Evolutionary conservation across 1,139 yeast species (phyloP).

Genomic region (Yamadazyma triangularis): DNA sequence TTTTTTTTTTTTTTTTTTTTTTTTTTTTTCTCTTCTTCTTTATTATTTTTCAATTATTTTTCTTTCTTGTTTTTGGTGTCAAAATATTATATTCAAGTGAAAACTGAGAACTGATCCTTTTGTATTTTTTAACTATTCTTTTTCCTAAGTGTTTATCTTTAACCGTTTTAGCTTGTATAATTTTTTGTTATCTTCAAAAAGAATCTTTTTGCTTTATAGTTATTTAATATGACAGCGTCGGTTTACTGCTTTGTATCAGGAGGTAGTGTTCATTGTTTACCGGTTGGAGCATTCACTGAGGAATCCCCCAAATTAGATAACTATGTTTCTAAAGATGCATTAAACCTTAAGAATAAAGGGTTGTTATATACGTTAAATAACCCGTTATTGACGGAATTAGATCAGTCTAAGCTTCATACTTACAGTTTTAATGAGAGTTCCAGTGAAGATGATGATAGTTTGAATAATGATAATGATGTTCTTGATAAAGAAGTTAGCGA

Average conservation of each 20-base stretch:
- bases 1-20: too few relatives aligned
- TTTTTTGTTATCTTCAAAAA: too few relatives aligned
- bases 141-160: too few relatives aligned
- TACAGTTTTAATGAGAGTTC: background rate
- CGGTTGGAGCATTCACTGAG: conserved; percentile 24
- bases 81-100: too few relatives aligned
- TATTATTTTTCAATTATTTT: too few relatives aligned
- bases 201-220: too few relatives aligned
- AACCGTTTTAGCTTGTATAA: too few relatives aligned
- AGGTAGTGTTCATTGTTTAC: conserved; percentile 36
- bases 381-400: conserved; percentile 37
- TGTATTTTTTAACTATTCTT: too few relatives aligned
- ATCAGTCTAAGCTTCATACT: background rate
- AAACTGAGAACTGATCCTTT: too few relatives aligned
- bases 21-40: too few relatives aligned
- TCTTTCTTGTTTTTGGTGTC: too few relatives aligned
- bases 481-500: background rate
- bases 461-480: conserved; percentile 4
- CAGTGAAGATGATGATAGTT: conserved; percentile 24
- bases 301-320: conserved; percentile 1
- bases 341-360: conserved; percentile 32
- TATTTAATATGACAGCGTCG: conserved; percentile 16
- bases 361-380: conserved; percentile 39
- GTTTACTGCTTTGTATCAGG: conserved; percentile 39
- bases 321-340: conserved; percentile 2